Percentiles rank a stretch among this genome's conserved stretches.
Evolutionary conservation across 1,284 basidiomycete genomes (phyloP).

Genomic region (Irpex sp.): DNA sequence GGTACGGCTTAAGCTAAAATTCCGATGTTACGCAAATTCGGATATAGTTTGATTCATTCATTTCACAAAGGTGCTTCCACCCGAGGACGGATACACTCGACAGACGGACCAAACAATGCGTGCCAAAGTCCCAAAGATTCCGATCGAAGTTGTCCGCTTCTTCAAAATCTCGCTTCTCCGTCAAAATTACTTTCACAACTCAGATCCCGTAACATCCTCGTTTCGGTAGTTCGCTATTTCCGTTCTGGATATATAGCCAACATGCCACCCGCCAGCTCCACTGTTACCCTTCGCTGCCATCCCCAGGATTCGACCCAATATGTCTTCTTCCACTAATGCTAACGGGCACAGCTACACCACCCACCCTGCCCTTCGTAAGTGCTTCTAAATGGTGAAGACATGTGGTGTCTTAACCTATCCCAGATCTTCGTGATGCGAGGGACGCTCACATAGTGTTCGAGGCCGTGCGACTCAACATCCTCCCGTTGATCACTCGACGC

Average conservation of each 20-base stretch:
- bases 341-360: conserved; percentile 20
- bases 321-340: conserved; percentile 12
- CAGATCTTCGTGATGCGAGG: conserved; percentile 67
- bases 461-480: conserved; percentile 64
- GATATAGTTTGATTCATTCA: conserved; percentile 6
- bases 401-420: neutral
- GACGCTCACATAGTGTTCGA: conserved; percentile 62
- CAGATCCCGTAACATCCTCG: conserved; percentile 22
- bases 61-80: conserved; percentile 5
- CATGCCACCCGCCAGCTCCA: conserved; percentile 5
- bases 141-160: conserved; percentile 10
- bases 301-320: conserved; percentile 9
- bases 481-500: conserved; percentile 68
- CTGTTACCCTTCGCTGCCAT: conserved; percentile 7
- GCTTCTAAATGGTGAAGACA: neutral
- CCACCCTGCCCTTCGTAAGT: conserved; percentile 29
- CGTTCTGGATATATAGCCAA: conserved; percentile 23
- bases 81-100: conserved; percentile 4
- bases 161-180: conserved; percentile 18
- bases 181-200: conserved; percentile 19
- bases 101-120: conserved; percentile 11
- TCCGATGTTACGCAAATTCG: neutral
- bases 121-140: conserved; percentile 19
- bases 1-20: conserved; percentile 1
- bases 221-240: conserved; percentile 24